Base-by-base conservation (phyloP, 2,329 filamentous ascomycete species). In the Alternaria consortialis region DNA sequence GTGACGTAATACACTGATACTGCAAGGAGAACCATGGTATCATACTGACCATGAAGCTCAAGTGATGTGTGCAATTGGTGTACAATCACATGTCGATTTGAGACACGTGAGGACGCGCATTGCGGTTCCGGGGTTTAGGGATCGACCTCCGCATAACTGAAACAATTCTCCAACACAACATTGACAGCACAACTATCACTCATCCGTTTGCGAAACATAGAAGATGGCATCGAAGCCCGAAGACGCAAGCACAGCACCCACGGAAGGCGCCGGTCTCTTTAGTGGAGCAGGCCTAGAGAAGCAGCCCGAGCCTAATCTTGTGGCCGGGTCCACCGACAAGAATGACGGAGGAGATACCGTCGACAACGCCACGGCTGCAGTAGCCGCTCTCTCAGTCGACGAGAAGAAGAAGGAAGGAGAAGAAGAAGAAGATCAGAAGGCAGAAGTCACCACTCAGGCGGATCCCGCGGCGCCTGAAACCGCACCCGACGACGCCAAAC, bases 191-290 rank as follows among this genome's bases (percentile, higher is more conserved):
- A 36, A 23, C 7, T 51, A 51, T 17, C 53, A 23, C 29, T 37
- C 43, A 42, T 48, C 25, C 20, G 47, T 12, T 32, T 47, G 17
- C 15, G 27, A 53, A 29, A 17, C 27, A 37, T 37, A 52, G n/a
- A 51, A 53, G 4, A 72, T 72, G 69, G 62, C 68, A 44, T 48
- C 62, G 9, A 66, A 69, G 48, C 60, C 59, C 42, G 69, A 72
- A 47, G 63, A 66, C 40, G 27, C 57, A 34, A 66, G 53, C 25
- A 54, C 58, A 25, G 55, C 58, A 25, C 57, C 67, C 7, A 57
- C 50, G n/a, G 68, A 69, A 50, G 67, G 58, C 36, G 63, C 64
- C 32, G 63, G 52, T 44, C 44, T 53, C 23, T 47, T 60, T 37
- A 46, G 53, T 31, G 61, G 51, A 11, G 43, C 63, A 36, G 54